phyloP scores from a whole-genome alignment of 2,329 filamentous ascomycete species.

The Fusarium musae region DNA sequence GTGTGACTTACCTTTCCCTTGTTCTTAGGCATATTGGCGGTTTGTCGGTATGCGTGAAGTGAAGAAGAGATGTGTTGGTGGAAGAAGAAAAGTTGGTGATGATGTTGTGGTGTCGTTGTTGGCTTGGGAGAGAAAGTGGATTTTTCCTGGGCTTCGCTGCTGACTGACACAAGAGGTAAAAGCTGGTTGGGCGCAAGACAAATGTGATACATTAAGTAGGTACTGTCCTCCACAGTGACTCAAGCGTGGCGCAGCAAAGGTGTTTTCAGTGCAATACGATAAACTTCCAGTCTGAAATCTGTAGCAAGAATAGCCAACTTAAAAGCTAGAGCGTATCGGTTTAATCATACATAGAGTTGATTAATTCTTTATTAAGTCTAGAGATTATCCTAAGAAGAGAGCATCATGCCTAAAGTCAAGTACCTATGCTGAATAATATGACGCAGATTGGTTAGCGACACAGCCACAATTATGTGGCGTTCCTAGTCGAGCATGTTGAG shows the following conservation, averaged over 20 bases:
- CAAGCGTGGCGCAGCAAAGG: slow-evolving; percentile 21
- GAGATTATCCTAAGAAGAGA: neutral
- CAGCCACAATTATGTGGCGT: slow-evolving; percentile 26
- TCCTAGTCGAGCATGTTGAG: neutral
- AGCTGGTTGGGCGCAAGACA: slow-evolving; percentile 18
- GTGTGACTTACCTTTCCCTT: slow-evolving; percentile 87
- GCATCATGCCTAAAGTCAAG: neutral
- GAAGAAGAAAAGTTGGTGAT: slow-evolving; percentile 32
- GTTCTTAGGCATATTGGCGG: slow-evolving; percentile 89
- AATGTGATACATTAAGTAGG: slow-evolving; percentile 33
- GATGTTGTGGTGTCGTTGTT: slow-evolving; percentile 42
- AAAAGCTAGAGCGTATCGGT: neutral
- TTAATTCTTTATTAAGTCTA: neutral
- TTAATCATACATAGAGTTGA: neutral
- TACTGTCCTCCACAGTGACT: slow-evolving; percentile 22
- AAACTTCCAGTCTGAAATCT: neutral
- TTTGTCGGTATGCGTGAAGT: slow-evolving; percentile 16
- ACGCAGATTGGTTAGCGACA: neutral
- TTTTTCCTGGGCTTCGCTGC: slow-evolving; percentile 39
- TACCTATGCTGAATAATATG: slow-evolving; percentile 1
- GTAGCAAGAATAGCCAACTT: neutral
- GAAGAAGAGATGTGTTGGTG: slow-evolving; percentile 5
- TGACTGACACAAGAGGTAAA: slow-evolving; percentile 29
- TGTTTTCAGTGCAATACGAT: neutral
- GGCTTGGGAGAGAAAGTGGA: slow-evolving; percentile 40